A percentile compares a stretch with the other conserved stretches of the same genome.
Evolutionary conservation across 805 yeast species (phyloP).

Genomic region (Candida broadrunensis): DNA sequence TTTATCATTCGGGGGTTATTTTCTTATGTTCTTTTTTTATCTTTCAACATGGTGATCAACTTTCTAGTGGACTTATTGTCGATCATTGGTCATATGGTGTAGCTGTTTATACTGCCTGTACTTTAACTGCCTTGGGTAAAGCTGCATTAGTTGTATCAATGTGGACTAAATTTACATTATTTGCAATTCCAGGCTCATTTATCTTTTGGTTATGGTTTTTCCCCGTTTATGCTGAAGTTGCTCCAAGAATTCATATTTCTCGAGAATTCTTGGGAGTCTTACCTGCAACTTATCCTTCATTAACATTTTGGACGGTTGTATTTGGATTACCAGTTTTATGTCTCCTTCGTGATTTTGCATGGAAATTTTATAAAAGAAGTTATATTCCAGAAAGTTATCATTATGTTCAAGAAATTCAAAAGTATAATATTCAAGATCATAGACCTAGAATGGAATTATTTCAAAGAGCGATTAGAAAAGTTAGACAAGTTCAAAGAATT

Average conservation of each 20-base stretch:
- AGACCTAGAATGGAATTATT: constrained; percentile 96
- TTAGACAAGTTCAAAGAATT: constrained; percentile 97
- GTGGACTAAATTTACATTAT: constrained; percentile 91
- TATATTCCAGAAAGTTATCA: constrained; percentile 91
- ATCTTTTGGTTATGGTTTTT: constrained; percentile 77
- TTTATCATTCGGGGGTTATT: constrained; percentile 85
- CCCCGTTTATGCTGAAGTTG: constrained; percentile 83
- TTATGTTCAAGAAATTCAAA: constrained; percentile 94
- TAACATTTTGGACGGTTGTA: constrained; percentile 78
- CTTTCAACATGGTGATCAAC: constrained; percentile 63
- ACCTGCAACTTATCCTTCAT: constrained; percentile 70
- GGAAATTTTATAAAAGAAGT: constrained; percentile 94
- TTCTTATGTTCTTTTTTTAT: constrained; percentile 70
- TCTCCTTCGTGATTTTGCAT: constrained; percentile 79
- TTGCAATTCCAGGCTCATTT: constrained; percentile 95
- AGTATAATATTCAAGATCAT: constrained; percentile 87
- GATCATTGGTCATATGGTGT: constrained; percentile 97
- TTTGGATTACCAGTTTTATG: constrained; percentile 77
- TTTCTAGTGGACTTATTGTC: constrained; percentile 65
- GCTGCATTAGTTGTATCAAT: constrained; percentile 88
- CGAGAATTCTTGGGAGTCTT: constrained; percentile 81
- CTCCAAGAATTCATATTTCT: constrained; percentile 81
- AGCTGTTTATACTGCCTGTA: constrained; percentile 81
- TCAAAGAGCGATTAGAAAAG: constrained; percentile 95
- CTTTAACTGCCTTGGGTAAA: constrained; percentile 86